Evolutionary conservation across 2,329 filamentous ascomycete species (phyloP), one percentile per base, ranked within the genome.

Genomic region (Epichloe gansuensis): DNA sequence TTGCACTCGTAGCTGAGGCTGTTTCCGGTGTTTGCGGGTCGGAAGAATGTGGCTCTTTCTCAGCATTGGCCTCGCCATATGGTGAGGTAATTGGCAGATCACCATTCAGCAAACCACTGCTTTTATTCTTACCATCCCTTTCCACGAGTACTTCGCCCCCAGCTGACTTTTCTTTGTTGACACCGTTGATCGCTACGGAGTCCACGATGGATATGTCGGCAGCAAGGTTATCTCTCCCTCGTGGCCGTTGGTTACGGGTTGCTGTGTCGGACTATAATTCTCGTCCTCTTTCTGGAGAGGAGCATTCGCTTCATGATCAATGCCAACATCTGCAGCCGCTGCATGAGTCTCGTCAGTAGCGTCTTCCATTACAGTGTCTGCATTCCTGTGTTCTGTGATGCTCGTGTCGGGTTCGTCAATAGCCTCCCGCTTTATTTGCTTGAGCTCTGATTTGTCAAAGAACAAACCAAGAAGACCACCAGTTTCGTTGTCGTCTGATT

Each of bases 381-480:
- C 55, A 59, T 61, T 21, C 60, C 50, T 4, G 55, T 59, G 17
- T 67, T 63, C 41, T 28, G 44, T 17, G 17, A 34, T 15, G 11
- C 6, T 15, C 39, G 37, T 28, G 12, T 51, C 39, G 7, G 8
- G 3, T 31, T 60, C 51, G 12, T 54, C 55, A 15, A 50, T 60
- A 1, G 66, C 65, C 41, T 75, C 68, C 4, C 70, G 63, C 50
- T 77, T 71, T 47, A 83, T 69, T 55, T 75, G 69, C 55, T 77
- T 72, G 42, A 82, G 59, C 55, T 83, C 80, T 0, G 75, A 75
- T 59, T 80, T 81, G 42, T 73, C 76, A 57, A 83, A 83, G 23
- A 83, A 71, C 34, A 82, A 66, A 0, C 79, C 78, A 1, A 83
- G 63, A 0, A 83, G 65, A 1, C 77, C 76, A 31, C 67, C 62